Evolutionary conservation across 2,329 filamentous ascomycete genomes (phyloP), one percentile per base, ranked within the genome.

Genomic region (Neopestalotiopsis sp.): DNA sequence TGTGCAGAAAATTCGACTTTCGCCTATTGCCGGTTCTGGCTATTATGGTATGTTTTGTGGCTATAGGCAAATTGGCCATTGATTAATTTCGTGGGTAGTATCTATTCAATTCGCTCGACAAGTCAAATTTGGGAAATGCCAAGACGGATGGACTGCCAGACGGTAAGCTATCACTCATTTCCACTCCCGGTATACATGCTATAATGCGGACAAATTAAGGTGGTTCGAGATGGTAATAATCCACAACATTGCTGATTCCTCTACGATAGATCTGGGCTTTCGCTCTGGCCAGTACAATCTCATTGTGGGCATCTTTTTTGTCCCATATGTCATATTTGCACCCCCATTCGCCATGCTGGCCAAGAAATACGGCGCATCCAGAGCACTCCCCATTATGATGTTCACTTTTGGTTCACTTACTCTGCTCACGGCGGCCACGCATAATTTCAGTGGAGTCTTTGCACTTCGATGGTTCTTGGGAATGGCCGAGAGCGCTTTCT

Each of bases 281-380:
- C 84, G 84, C 58, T 78, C 80, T 0, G 85, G 89, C 71, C 86
- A 93, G 76, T 93, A 94, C 81, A 93, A 93, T 76, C 85, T 89
- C 34, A 86, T 93, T 62, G 79, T 94, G 45, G 87, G 85, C 65
- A 89, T 93, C 68, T 94, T 94, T 81, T 94, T 91, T 78, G 83
- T 93, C 6, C 92, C 92, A 0, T 94, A 92, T 76, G 91, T 93
- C 45, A 76, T 94, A 3, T 91, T 90, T 67, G 91, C 90, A 1
- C 90, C 90, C 0, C 88, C 90, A 1, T 79, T 93, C 17, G 80
- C 81, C 65, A 90, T 94, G 81, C 76, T 92, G 4, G 91, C 91
- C 67, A 94, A 92, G 81, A 90, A 87, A 70, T 91, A 86, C 74
- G 90, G 90, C 0, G 89, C 91, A 0, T 85, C 88, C 68, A 83